Conservation (phyloP, 2,329 filamentous ascomycete genomes). For the Endothia cerciana region DNA sequence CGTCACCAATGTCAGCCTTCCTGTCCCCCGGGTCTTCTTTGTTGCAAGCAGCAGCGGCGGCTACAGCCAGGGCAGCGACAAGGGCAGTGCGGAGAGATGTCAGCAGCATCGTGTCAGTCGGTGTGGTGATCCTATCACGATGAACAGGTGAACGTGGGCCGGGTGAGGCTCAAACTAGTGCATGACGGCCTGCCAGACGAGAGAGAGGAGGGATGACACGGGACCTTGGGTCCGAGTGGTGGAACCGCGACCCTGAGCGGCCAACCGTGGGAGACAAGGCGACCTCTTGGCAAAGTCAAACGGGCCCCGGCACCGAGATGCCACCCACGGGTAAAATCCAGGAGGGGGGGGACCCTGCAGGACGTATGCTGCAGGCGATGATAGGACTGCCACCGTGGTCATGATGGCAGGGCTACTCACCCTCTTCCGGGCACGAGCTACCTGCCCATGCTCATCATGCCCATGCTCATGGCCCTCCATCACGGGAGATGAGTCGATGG, state of each 20-base stretch:
- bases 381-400: neutral
- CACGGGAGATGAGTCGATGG: neutral
- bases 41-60: neutral
- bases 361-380: neutral
- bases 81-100: neutral
- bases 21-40: neutral
- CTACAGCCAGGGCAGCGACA: slow-evolving; percentile 12
- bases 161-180: neutral
- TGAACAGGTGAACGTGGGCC: neutral
- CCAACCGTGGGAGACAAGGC: too few species aligned
- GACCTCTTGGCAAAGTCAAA: too few species aligned
- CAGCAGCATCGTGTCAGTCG: neutral
- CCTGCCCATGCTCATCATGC: neutral
- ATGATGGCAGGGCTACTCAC: neutral
- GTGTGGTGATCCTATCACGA: neutral
- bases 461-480: neutral
- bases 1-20: slow-evolving; percentile 16
- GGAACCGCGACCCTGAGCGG: too few species aligned
- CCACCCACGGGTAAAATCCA: too few species aligned
- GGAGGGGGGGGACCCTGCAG: too few species aligned
- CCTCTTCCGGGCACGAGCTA: neutral
- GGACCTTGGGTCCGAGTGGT: too few species aligned
- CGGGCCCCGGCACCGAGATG: too few species aligned
- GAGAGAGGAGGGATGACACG: neutral
- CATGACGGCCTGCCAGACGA: neutral